phyloP scores from a whole-genome alignment of 2,329 filamentous ascomycete species.

The Colletotrichum spaethianum region DNA sequence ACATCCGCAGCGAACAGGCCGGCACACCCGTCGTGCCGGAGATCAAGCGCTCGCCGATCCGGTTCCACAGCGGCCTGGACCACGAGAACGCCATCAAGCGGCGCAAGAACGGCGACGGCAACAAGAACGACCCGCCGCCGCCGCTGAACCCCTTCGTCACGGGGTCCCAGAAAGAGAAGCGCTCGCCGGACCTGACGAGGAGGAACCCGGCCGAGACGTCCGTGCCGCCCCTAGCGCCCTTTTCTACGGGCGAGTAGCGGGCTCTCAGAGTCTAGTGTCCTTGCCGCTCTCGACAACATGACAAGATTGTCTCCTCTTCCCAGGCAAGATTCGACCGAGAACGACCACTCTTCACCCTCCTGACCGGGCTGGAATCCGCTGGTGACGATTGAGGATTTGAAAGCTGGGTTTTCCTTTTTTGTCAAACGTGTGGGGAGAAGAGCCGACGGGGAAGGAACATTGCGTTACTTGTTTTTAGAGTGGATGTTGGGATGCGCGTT shows the following conservation, averaged over 20 bases:
- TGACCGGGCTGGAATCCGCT: not conserved
- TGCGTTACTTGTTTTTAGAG: slow-evolving; percentile 1
- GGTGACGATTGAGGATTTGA: not conserved
- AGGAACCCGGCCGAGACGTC: slow-evolving; percentile 12
- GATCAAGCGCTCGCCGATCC: slow-evolving; percentile 16
- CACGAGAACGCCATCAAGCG: slow-evolving; percentile 16
- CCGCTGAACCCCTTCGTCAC: slow-evolving; percentile 22
- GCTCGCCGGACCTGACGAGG: not conserved
- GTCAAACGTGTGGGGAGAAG: not conserved
- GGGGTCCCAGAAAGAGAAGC: not conserved
- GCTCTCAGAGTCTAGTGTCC: not conserved
- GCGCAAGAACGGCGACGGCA: slow-evolving; percentile 11
- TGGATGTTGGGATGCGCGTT: slow-evolving; percentile 9
- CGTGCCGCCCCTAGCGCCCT: slow-evolving; percentile 30
- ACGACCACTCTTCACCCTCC: not conserved
- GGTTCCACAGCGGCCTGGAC: slow-evolving; percentile 24
- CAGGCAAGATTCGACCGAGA: not conserved
- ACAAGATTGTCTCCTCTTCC: not conserved
- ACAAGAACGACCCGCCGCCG: not conserved
- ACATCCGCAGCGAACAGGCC: slow-evolving; percentile 33
- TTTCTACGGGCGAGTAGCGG: not conserved
- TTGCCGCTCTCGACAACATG: not conserved
- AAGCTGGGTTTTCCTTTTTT: not conserved
- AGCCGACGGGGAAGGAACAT: not conserved
- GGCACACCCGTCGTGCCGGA: slow-evolving; percentile 14